Base-by-base conservation (phyloP, 345 rosid genomes). In the Luvunga scandens region DNA sequence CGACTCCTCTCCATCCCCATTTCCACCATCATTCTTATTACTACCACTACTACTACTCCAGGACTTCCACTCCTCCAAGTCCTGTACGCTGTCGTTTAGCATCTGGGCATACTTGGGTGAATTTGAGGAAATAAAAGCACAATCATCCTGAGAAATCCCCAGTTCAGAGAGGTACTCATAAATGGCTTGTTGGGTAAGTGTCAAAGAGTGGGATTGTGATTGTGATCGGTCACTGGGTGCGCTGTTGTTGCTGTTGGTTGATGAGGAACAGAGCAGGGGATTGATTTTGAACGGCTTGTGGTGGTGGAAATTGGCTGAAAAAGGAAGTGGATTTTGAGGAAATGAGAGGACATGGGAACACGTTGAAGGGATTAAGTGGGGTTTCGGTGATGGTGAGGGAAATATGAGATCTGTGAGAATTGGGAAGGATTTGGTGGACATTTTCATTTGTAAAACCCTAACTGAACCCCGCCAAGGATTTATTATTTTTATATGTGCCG, bases 61-160 rank as follows among this genome's bases (percentile, higher is more conserved):
- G 12, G 90, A 78, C 77, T 77, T 84, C 93, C 91, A 89, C 73
- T 92, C 97, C 38, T 95, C 97, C 85, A 95, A 81, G 48, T 95
- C 99, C 80, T 76, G 79, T 14, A 92, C 93, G 62, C 90, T 79
- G 4, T 91, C 93, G 12, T 86, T 73, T 33, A 93, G 77, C 91
- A 89, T 88, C 71, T 72, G 76, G 31, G 87, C 75, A 77, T 90
- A 93, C 31, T 85, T 87, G 24, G 91, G 93, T 57, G 87, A 91
- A 48, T 81, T 85, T 19, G 64, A 79, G 71, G 94, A 86, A 10
- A 93, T 85, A 69, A 60, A 84, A 34, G 28, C 27, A 71, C 94
- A 85, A 33, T 91, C 96, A 34, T 81, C 85, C 27, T 71, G 24
- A 7, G 94, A 84, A 50, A 95, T 68, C 0, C 94, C 93, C 72